phyloP scores from a whole-genome alignment of 768 basidiomycete genomes.

The Crepidotus variabilis region DNA sequence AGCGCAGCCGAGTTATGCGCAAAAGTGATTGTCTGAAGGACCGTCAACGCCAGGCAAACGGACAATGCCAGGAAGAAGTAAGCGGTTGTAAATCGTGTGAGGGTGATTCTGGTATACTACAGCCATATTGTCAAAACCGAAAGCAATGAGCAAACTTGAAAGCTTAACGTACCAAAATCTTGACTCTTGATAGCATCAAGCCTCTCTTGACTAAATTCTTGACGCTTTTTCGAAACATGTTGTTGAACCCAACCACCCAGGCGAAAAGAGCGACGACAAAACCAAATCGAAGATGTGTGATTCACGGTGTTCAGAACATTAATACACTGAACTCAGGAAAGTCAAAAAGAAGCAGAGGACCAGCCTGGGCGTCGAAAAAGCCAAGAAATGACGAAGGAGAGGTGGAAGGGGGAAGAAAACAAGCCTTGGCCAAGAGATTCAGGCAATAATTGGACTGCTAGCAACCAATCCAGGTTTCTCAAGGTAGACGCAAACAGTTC shows the following conservation, averaged over 20 bases:
- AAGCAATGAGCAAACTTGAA: background rate
- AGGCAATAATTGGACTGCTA: background rate
- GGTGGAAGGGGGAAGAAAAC: background rate
- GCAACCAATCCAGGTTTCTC: background rate
- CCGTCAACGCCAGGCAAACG: slow-evolving; percentile 35
- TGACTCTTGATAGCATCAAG: background rate
- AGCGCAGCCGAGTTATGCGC: slow-evolving; percentile 32
- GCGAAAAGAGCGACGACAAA: background rate
- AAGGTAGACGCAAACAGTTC: background rate
- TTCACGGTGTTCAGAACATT: no score
- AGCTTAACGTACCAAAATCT: background rate
- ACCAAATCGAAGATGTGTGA: background rate
- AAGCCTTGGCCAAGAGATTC: background rate
- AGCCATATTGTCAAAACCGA: background rate
- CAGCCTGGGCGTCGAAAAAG: background rate
- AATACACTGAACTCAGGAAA: background rate
- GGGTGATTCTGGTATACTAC: slow-evolving; percentile 41
- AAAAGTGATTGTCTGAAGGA: slow-evolving; percentile 36
- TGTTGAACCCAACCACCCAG: background rate
- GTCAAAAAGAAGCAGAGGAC: background rate
- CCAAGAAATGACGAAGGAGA: background rate
- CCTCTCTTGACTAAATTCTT: background rate
- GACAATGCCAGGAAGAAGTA: slow-evolving; percentile 46
- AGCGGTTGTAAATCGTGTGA: slow-evolving; percentile 43
- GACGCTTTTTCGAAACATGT: background rate